Conservation (phyloP, 176 grass and related monocot genomes). For the Rhynchospora tenuis region DNA sequence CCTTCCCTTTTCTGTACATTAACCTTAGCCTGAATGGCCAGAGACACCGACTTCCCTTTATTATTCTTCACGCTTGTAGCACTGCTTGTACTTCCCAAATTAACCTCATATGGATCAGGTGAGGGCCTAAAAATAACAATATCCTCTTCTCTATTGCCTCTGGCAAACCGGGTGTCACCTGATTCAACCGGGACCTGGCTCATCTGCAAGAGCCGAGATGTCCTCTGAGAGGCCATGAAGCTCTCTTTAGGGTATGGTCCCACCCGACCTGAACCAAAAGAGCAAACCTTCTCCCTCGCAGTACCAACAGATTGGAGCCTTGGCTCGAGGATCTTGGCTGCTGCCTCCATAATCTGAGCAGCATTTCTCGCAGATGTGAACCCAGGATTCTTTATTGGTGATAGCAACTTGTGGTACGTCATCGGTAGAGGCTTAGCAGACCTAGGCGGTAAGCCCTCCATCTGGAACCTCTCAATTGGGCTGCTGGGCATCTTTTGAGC, state of each 20-base stretch:
- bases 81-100: constrained; percentile 17
- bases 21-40: constrained; percentile 72
- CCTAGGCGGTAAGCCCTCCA: constrained; percentile 53
- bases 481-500: constrained; percentile 76
- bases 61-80: constrained; percentile 35
- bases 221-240: constrained; percentile 30
- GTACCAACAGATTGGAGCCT: constrained; percentile 38
- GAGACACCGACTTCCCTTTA: constrained; percentile 66
- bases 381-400: constrained; percentile 61
- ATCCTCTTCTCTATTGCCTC: constrained; percentile 46
- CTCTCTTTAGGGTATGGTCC: constrained; percentile 45
- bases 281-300: constrained; percentile 53
- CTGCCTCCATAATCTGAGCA: constrained; percentile 71
- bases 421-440: constrained; percentile 36
- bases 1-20: constrained; percentile 83
- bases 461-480: constrained; percentile 75
- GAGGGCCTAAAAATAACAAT: constrained; percentile 58
- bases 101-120: constrained; percentile 49
- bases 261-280: constrained; percentile 38
- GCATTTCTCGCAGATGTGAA: constrained; percentile 69
- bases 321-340: constrained; percentile 76
- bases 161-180: constrained; percentile 27
- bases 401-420: constrained; percentile 50
- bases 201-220: constrained; percentile 35
- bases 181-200: constrained; percentile 32